Base-by-base conservation (phyloP, 148 eudicot species). In the Drosera capensis region DNA sequence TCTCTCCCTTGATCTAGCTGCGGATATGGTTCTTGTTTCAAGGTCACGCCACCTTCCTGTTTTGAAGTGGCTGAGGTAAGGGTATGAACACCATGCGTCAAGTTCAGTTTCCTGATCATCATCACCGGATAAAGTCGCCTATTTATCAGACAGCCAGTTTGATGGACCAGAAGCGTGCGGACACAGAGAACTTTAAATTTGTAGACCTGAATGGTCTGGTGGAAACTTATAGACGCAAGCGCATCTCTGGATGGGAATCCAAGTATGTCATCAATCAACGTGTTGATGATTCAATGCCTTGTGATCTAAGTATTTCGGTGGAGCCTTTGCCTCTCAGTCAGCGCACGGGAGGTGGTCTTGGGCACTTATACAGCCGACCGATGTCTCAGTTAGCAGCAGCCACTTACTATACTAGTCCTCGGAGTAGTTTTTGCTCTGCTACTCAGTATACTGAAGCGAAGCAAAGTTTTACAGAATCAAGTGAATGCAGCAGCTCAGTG, bases 381-480 rank as follows among this genome's bases (percentile, higher is more conserved):
- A 50, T 55, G 20, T 39, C 70, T 49, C 72, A 66, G 45, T 29
- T 53, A 3, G 77, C 70, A 13, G 49, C 45, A 3, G 18, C 16
- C 17, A 49, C 47, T 20, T 63, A 11, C 42, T 79, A 74, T 42
- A 62, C 81, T 15, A 84, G 97, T 63, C 97, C 97, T 12, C 79
- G 52, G 29, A 73, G 68, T 45, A 80, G 95, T 54, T 71, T 73
- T 34, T 79, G 69, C 43, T 70, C 95, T 1, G 69, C 82, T 8
- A 58, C 78, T 23, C 86, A 73, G n/a, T 80, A 71, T 48, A 69
- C 66, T 20, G 95, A 80, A 65, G 78, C 87, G 15, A 78, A 84
- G 28, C 75, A 80, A 45, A 83, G 94, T 62, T 87, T 77, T 55
- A 87, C 90, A 29, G 94, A 82, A 54, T 54, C 57, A 20, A 83